These are phyloP conservation scores for thale cress (Arabidopsis thaliana) DNA, from an alignment of 345 rosid species.

Conservation along the genomic window TAIR10.1 NC_003076.8:21339001-21339500, in stretches of 20 bases:
- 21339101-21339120: conserved; percentile 15
- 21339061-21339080: conserved; percentile 5
- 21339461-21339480: conserved; percentile 87
- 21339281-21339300: conserved; percentile 61
- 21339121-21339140: conserved; percentile 9
- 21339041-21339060: conserved; percentile 24
- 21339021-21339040: conserved; percentile 2
- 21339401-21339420: conserved; percentile 22
- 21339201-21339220: conserved; percentile 22
- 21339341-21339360: conserved; percentile 82
- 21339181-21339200: not conserved
- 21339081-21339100: conserved; percentile 9
- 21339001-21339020: conserved; percentile 71
- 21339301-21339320: conserved; percentile 85
- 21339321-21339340: conserved; percentile 86
- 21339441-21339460: conserved; percentile 87
- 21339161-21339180: conserved; percentile 7
- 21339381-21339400: conserved; percentile 20
- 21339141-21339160: conserved; percentile 11
- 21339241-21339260: conserved; percentile 8
- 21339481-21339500: conserved; percentile 65
- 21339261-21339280: conserved; percentile 23
- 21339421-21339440: conserved; percentile 41
- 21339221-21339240: conserved; percentile 22
- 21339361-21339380: conserved; percentile 3